Percentiles rank a stretch among this genome's conserved stretches.
phyloP scores from a whole-genome alignment of 78 protist species.

The Tieghemostelium lacteum region DNA sequence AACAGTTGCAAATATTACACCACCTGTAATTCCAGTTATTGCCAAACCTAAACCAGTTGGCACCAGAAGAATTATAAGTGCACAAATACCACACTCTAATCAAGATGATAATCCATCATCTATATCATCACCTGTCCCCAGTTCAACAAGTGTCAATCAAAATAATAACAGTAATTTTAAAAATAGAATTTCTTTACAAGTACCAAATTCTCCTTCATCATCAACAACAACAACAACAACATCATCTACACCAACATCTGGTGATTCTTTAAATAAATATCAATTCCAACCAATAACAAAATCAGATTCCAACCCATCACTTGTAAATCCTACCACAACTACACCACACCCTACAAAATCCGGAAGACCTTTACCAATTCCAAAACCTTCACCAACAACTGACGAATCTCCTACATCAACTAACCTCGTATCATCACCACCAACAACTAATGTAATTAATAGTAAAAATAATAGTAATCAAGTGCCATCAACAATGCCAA shows the following conservation, averaged over 20 bases:
- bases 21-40: not conserved
- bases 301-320: not conserved
- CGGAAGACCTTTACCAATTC: not conserved
- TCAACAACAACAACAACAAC: not conserved
- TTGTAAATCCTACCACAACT: not conserved
- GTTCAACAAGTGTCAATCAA: not conserved
- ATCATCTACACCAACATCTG: not conserved
- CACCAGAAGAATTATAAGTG: not conserved
- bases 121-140: not conserved
- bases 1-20: not conserved
- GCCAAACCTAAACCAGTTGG: slow-evolving; percentile 8
- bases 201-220: too few species aligned
- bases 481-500: slow-evolving; percentile 11
- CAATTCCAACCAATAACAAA: not conserved
- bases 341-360: not conserved
- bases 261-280: too few species aligned
- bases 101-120: not conserved
- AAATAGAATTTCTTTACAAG: too few species aligned
- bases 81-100: not conserved
- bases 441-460: not conserved
- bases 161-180: too few species aligned
- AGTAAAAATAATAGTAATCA: not conserved
- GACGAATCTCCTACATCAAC: not conserved
- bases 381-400: slow-evolving; percentile 8
- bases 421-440: slow-evolving; percentile 4